These are phyloP conservation scores for Malus hybrid DNA, from an alignment of 331 rosid species.

Conservation along the genomic window DNA sequence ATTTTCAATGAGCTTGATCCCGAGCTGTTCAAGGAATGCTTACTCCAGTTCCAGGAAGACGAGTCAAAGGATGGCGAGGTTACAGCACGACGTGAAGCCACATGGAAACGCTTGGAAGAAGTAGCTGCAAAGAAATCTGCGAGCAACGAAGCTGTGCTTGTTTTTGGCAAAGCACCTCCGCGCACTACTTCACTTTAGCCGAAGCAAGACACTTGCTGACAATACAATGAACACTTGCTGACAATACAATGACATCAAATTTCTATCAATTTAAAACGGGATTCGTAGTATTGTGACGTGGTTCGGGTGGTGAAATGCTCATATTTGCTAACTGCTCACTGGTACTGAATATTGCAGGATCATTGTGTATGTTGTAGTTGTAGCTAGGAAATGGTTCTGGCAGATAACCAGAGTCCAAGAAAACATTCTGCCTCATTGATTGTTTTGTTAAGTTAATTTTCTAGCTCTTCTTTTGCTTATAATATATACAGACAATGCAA, in stretches of 20 bases:
- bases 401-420: not conserved
- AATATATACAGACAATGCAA: not conserved
- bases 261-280: not conserved
- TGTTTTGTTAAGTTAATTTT: not conserved
- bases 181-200: conserved; percentile 17
- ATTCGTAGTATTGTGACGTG: not conserved
- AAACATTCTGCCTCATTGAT: conserved; percentile 8
- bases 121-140: conserved; percentile 43
- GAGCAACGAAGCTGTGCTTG: conserved; percentile 49
- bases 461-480: not conserved
- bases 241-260: not conserved
- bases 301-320: conserved; percentile 2
- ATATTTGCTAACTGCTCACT: not conserved
- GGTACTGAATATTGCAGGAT: not conserved
- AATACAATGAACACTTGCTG: not conserved
- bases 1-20: conserved; percentile 52
- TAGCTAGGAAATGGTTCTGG: conserved; percentile 1
- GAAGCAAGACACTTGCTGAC: not conserved
- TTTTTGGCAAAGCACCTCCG: conserved; percentile 27
- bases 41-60: conserved; percentile 41
- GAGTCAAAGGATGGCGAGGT: conserved; percentile 31
- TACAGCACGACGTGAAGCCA: conserved; percentile 38
- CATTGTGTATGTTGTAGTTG: not conserved
- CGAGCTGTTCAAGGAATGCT: conserved; percentile 51
- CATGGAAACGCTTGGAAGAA: conserved; percentile 60